Base-by-base conservation (phyloP, 1,139 yeast species). In the Suhomyces bokatorum region DNA sequence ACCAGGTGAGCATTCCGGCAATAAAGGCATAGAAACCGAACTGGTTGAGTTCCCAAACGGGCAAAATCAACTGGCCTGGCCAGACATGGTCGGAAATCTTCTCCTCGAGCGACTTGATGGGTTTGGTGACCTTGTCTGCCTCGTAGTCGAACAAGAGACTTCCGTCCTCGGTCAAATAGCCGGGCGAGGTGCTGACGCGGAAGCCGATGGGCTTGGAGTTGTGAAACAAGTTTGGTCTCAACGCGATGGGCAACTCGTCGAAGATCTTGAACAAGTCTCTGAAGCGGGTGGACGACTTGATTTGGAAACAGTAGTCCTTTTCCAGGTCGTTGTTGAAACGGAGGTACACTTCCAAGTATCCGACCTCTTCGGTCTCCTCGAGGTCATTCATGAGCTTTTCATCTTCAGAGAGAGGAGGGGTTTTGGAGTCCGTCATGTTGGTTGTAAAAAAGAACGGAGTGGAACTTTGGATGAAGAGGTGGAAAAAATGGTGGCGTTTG, bases 61-160 rank as follows among this genome's bases (percentile, higher is more conserved):
- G 99, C 14, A 89, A 63, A 50, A 91, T 70, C 64, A 93, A 77
- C 70, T 91, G 97, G 38, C 97, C 97, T 16, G 96, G 97, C 88
- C 95, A 85, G 45, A 81, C 76, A 42, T 78, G 79, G 35, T 84
- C 82, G 44, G 78, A 66, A 45, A 87, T 65, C 38, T 70, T 68
- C 51, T 75, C 81, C 40, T 70, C 63, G 43, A 71, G 66, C 39
- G 73, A 69, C 46, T 69, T 70, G 38, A 75, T 60, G 58, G 74
- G 77, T 56, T 76, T 59, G 39, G 60, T 58, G 36, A 47, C 39
- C 35, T 74, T 65, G 50, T 71, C 75, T 17, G 93, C 84, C 22
- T 81, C 76, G 49, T 75, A 71, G 48, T 78, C 78, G 64, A 86
- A 90, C 47, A 93, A 67, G 45, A 93, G 57, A 20, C 87, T 85